Evolutionary conservation across 441 rosid genomes (phyloP).

Genomic region (Syzygium malaccense): DNA sequence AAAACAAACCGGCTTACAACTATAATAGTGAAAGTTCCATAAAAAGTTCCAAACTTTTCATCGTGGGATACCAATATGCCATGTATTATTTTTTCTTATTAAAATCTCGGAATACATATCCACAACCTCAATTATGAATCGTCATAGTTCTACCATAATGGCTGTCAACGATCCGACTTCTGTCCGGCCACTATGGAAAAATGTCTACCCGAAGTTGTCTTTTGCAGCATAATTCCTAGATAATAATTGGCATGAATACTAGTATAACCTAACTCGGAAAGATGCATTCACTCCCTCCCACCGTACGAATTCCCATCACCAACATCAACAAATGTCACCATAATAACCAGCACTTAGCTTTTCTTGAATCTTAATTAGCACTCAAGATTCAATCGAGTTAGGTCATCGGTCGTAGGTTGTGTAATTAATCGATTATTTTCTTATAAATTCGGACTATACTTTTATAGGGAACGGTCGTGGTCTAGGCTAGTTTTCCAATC

Average conservation of each 20-base stretch:
- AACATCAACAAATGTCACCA: not conserved
- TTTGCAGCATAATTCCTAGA: not conserved
- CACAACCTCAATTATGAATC: not conserved
- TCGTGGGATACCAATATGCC: not conserved
- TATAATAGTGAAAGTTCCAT: not conserved
- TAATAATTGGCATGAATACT: not conserved
- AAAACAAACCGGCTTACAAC: not conserved
- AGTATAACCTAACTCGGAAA: not conserved
- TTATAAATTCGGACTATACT: not conserved
- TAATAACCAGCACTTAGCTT: not conserved
- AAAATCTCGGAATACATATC: not conserved
- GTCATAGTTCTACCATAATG: not conserved
- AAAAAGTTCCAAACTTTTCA: not conserved
- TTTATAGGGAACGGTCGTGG: not conserved
- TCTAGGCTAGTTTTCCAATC: not conserved
- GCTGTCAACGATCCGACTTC: not conserved
- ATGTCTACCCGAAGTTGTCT: not conserved
- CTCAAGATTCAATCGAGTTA: not conserved
- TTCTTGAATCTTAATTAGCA: not conserved
- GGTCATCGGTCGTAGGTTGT: not conserved
- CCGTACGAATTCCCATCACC: not conserved
- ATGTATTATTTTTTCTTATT: too few species aligned
- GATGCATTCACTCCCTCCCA: not conserved
- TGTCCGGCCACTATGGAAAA: not conserved
- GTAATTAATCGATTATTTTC: not conserved